Percentiles rank a stretch among this genome's conserved stretches.
phyloP scores from a whole-genome alignment of 495 filamentous ascomycete species.

The Neurospora sp. region DNA sequence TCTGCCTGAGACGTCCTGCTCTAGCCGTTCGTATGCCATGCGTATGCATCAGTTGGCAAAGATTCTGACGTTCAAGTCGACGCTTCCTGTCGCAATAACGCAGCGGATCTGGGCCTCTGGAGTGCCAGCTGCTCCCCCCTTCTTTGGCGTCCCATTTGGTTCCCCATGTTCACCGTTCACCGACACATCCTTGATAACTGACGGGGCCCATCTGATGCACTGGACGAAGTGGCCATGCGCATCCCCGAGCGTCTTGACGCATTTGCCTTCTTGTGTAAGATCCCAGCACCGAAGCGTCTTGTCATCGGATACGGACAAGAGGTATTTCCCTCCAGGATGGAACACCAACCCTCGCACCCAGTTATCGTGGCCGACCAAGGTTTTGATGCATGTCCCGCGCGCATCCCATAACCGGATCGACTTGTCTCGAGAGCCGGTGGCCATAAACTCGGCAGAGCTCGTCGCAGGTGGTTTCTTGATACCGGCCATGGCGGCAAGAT shows the following conservation, averaged over 20 bases:
- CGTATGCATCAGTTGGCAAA: conserved; percentile 40
- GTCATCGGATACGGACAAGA: conserved; percentile 79
- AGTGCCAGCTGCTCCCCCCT: conserved; percentile 21
- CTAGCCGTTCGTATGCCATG: not conserved
- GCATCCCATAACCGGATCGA: conserved; percentile 85
- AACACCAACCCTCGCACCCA: conserved; percentile 86
- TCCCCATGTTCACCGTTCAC: conserved; percentile 48
- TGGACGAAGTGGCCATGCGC: conserved; percentile 82
- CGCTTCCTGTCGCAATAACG: conserved; percentile 53
- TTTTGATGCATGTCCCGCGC: conserved; percentile 78
- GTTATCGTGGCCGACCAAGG: conserved; percentile 85
- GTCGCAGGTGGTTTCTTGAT: conserved; percentile 66
- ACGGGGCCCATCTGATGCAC: conserved; percentile 87
- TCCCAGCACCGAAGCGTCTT: conserved; percentile 96
- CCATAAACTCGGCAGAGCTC: conserved; percentile 78
- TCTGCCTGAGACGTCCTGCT: not conserved
- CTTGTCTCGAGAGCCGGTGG: conserved; percentile 86
- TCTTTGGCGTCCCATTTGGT: conserved; percentile 36
- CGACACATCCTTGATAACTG: conserved; percentile 48
- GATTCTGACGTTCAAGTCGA: conserved; percentile 50
- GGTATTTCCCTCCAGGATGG: conserved; percentile 89
- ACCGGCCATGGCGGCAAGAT: conserved; percentile 72
- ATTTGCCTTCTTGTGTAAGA: conserved; percentile 77
- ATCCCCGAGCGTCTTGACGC: conserved; percentile 72
- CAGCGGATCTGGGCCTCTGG: conserved; percentile 44